These are phyloP conservation scores for Lactuca saligna DNA, from an alignment of 129 eudicot genomes.

Conservation along the genomic window DNA sequence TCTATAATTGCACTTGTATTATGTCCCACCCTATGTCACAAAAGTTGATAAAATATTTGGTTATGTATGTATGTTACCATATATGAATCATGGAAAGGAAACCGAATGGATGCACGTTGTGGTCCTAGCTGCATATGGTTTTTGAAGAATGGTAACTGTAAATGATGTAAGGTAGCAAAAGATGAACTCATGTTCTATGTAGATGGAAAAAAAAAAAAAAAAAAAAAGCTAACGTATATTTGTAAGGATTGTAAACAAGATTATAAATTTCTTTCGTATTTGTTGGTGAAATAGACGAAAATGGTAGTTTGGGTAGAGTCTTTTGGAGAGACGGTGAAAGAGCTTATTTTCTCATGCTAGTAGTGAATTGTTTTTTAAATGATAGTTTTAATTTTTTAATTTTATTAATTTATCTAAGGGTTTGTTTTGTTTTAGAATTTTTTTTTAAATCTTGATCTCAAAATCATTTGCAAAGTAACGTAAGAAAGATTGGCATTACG, in stretches of 20 bases:
- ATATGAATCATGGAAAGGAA: neutral
- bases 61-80: constrained; percentile 16
- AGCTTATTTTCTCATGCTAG: neutral
- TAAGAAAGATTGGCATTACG: too few species aligned
- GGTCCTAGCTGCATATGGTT: neutral
- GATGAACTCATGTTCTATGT: neutral
- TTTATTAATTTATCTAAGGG: too few species aligned
- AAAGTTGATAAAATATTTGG: constrained; percentile 5
- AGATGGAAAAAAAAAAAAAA: neutral
- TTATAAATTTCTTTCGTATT: neutral
- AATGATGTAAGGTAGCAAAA: neutral
- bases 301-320: constrained; percentile 1
- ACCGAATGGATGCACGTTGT: neutral
- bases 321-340: constrained; percentile 6
- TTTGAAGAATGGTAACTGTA: neutral
- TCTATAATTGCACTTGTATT: constrained; percentile 21
- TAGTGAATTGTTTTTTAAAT: too few species aligned
- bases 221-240: neutral
- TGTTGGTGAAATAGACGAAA: constrained; percentile 16
- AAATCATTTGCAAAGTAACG: too few species aligned
- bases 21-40: constrained; percentile 38
- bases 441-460: too few species aligned
- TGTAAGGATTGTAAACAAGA: neutral
- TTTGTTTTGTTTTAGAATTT: too few species aligned
- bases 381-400: neutral